These are phyloP conservation scores for Tarenaya hassleriana DNA, from an alignment of 345 rosid species.

Conservation along the genomic window DNA sequence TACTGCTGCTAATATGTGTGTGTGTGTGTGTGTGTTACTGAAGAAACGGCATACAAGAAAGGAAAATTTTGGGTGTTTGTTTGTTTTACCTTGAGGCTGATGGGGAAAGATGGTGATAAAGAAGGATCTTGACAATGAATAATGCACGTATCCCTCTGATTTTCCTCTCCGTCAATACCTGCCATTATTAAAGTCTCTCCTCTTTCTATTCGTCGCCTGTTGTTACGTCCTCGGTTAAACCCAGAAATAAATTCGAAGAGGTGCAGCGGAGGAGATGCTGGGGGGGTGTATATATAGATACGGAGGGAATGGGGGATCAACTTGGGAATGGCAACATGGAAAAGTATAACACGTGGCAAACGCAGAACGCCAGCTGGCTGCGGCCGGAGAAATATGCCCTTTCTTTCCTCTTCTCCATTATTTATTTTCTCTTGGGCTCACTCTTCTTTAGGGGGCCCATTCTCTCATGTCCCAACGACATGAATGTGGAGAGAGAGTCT, in stretches of 20 bases:
- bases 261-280: conserved; percentile 1
- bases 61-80: conserved; percentile 7
- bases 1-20: no score
- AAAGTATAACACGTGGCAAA: conserved; percentile 47
- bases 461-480: no score
- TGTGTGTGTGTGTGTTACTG: no score
- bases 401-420: neutral
- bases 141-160: conserved; percentile 29
- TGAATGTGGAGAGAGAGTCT: no score
- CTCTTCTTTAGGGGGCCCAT: no score
- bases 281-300: conserved; percentile 38
- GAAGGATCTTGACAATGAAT: conserved; percentile 38
- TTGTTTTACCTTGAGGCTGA: conserved; percentile 65
- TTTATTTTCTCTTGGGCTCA: no score
- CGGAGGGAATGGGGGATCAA: conserved; percentile 54
- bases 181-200: conserved; percentile 29
- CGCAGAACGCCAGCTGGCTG: conserved; percentile 36
- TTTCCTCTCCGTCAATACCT: conserved; percentile 28
- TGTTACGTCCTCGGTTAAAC: neutral
- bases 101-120: conserved; percentile 40
- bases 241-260: neutral
- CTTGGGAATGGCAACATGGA: conserved; percentile 21
- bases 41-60: no score
- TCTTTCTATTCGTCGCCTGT: neutral
- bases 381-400: conserved; percentile 3